Base-by-base conservation (phyloP, 345 rosid genomes). In the Bruguiera gymnorhiza region DNA sequence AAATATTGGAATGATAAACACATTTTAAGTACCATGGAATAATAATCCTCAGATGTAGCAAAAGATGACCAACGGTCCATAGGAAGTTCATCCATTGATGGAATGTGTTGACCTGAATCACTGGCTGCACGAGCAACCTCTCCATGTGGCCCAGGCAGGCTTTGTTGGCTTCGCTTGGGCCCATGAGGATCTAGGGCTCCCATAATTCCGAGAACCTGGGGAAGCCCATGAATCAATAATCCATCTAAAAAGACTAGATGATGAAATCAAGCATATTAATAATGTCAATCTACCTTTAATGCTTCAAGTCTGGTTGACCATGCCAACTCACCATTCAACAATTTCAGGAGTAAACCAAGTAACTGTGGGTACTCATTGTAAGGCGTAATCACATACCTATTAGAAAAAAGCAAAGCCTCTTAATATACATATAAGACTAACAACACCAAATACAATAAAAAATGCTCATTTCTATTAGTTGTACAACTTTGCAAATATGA, bases 221-320 rank as follows among this genome's bases (percentile, higher is more conserved):
- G 23, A 72, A 65, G 66, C 52, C 71, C 51, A 72, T 76, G 53
- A 43, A 62, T 48, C 66, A n/a, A 56, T 76, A 66, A 73, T 71
- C 75, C 74, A 77, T 70, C 67, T 73, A 27, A 73, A 56, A 58
- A 59, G 72, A 62, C 43, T 48, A 36, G 6, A 70, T 8, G 18
- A 72, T 36, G 75, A 60, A 67, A 64, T 67, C 16, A 65, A 63
- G 55, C 32, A 78, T 61, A 58, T 39, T 29, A 62, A 68, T 70
- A 64, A 69, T 57, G n/a, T 34, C 51, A 64, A 76, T 53, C 72
- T 76, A 95, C 99, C 99, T 95, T 95, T 63, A 95, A 83, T 48
- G 90, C 99, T 95, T 95, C 99, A 70, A 94, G 87, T 83, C 98
- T 87, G 66, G 98, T 95, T 39, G 98, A 88, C 99, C 99, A 95